A percentile compares a stretch with the other conserved stretches of the same genome.
phyloP scores from a whole-genome alignment of 352 stramenopile species.

The Phytophthora aleatoria region DNA sequence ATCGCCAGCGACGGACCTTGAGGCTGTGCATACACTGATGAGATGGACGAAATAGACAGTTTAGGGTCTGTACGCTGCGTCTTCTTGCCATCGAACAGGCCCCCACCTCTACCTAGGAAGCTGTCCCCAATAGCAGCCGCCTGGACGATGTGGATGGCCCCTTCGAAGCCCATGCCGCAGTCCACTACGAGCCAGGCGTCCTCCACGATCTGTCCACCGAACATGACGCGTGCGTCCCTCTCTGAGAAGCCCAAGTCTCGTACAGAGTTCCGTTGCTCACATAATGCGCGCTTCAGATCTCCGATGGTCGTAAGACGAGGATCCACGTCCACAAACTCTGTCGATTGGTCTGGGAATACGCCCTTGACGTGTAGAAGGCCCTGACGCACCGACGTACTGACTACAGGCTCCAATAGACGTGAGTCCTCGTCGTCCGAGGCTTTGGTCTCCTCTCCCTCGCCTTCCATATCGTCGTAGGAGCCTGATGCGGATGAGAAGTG shows the following conservation, averaged over 20 bases:
- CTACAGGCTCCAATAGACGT: conserved; percentile 39
- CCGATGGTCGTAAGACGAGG: conserved; percentile 69
- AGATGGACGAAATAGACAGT: conserved; percentile 75
- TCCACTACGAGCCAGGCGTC: conserved; percentile 85
- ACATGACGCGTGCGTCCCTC: conserved; percentile 68
- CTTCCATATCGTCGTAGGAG: conserved; percentile 18
- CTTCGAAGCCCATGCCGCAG: conserved; percentile 76
- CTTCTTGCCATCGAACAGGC: conserved; percentile 15
- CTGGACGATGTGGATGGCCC: conserved; percentile 71
- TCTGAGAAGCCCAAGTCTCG: conserved; percentile 53
- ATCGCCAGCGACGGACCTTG: conserved; percentile 16
- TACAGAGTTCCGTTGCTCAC: conserved; percentile 50
- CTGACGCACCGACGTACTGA: conserved; percentile 55
- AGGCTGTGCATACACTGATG: conserved; percentile 58
- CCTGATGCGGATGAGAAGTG: conserved; percentile 34
- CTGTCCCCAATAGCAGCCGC: conserved; percentile 23
- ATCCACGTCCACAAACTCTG: conserved; percentile 83
- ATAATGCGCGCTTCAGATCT: conserved; percentile 73
- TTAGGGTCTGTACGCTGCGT: conserved; percentile 41
- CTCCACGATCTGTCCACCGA: conserved; percentile 74
- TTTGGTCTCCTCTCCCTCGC: background rate
- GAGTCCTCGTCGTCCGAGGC: conserved; percentile 14
- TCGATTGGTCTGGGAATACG: conserved; percentile 81
- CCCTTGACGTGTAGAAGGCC: conserved; percentile 81
- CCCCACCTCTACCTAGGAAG: conserved; percentile 11